Evolutionary conservation across 768 basidiomycete genomes (phyloP), one percentile per base, ranked within the genome.

Genomic region (Mycena polygramma): DNA sequence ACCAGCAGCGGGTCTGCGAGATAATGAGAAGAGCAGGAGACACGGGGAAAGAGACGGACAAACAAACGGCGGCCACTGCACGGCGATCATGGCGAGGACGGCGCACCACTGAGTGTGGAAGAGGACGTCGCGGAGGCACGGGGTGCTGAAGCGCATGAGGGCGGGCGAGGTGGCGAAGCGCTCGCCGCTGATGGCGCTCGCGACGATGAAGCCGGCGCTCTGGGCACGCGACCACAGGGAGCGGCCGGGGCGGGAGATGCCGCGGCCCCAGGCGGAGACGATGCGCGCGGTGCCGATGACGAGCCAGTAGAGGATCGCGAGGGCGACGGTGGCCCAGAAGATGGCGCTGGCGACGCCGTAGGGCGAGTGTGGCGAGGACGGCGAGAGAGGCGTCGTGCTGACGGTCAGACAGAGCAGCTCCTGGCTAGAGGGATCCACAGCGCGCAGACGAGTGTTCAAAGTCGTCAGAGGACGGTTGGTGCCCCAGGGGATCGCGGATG

Each of bases 61-160:
- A 69, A 92, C 87, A 79, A 97, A 98, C 19, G 86, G 84, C 0
- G 98, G 97, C 97, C 97, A 99, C 78, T 94, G 88, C 24, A 99
- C 95, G 41, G 97, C 95, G 63, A 99, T 91, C 94, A 98, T 97
- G 39, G 90, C 91, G 17, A 99, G 84, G 39, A 92, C 88, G 48
- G 94, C 88, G 78, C 93, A 94, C 93, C 94, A 98, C 74, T 98
- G 96, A 0, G 96, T 94, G 76, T 97, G 95, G 79, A 95, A 93
- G 58, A 98, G 88, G 59, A 99, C 87, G 79, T 99, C 98, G 62
- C 96, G 86, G 82, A 97, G 82, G 8, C 95, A 95, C 2, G 98
- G 97, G 0, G 98, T 78, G 96, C 96, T 91, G 77, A 96, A 99
- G 60, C 97, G 85, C 82, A 98, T 87, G 61, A 99, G 84, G 0